Evolutionary conservation across 1,284 basidiomycete species (phyloP).

Genomic region (Tremellales sp.): DNA sequence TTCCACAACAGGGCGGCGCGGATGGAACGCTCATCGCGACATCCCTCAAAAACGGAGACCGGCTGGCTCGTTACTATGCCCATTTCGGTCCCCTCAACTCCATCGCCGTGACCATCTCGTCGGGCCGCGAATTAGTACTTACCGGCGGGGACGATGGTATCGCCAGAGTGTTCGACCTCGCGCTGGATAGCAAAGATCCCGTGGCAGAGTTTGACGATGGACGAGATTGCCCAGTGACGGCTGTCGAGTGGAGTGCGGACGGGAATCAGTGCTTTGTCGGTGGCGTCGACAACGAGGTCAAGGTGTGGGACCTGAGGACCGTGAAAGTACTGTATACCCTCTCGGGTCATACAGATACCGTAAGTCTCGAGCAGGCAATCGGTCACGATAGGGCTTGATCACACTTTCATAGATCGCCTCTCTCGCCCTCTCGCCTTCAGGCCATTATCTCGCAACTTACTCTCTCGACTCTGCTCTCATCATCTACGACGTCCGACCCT

Average conservation of each 20-base stretch:
- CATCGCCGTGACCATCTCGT: constrained; percentile 78
- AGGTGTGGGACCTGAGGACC: constrained; percentile 85
- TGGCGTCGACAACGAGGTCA: constrained; percentile 87
- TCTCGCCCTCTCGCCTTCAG: constrained; percentile 79
- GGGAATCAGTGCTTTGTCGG: constrained; percentile 81
- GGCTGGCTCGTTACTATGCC: constrained; percentile 51
- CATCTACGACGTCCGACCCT: constrained; percentile 85
- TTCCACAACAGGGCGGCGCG: constrained; percentile 38
- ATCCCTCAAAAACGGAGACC: constrained; percentile 43
- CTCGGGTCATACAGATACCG: constrained; percentile 79
- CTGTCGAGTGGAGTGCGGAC: constrained; percentile 85
- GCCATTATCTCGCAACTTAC: constrained; percentile 77
- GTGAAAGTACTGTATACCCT: constrained; percentile 70
- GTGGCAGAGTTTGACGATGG: constrained; percentile 77
- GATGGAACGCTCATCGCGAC: constrained; percentile 46
- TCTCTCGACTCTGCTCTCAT: constrained; percentile 81
- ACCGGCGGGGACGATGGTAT: constrained; percentile 86
- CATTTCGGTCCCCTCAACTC: constrained; percentile 85
- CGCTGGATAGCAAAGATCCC: constrained; percentile 68
- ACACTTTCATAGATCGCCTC: constrained; percentile 56
- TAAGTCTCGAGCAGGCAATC: constrained; percentile 33
- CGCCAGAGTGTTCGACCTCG: constrained; percentile 80
- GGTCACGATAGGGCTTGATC: not conserved
- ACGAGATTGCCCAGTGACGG: constrained; percentile 71
- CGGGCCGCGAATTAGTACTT: constrained; percentile 65